Evolutionary conservation across 2,329 filamentous ascomycete genomes (phyloP).

Genomic region (Pseudogymnoascus sp.): DNA sequence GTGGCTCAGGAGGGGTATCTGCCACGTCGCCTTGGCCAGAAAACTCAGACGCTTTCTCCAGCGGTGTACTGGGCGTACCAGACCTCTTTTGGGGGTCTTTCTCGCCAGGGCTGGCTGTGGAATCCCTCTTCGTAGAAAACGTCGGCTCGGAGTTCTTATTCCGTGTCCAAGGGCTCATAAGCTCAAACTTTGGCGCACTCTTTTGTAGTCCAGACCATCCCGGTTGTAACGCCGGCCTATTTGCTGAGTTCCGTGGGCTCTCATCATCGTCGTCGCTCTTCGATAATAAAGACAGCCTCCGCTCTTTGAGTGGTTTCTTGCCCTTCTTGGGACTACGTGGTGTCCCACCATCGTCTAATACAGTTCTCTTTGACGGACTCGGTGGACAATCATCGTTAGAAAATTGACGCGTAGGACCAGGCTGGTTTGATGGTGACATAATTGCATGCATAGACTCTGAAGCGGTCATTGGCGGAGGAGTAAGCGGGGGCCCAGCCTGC

Average conservation of each 20-base stretch:
- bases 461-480: neutral
- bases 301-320: neutral
- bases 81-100: neutral
- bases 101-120: neutral
- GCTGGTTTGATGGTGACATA: conserved; percentile 11
- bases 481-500: neutral
- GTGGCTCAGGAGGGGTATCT: neutral
- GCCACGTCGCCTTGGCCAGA: neutral
- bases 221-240: neutral
- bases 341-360: conserved; percentile 11
- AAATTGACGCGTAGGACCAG: neutral
- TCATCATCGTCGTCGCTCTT: conserved; percentile 4
- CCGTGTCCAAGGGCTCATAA: neutral
- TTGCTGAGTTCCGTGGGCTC: neutral
- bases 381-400: neutral
- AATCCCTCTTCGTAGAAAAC: neutral
- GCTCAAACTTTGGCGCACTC: neutral
- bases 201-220: neutral
- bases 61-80: neutral
- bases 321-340: conserved; percentile 9
- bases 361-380: neutral
- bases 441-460: conserved; percentile 6
- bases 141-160: neutral
- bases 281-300: neutral
- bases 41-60: neutral